These are phyloP conservation scores for Poterioochromonas sp. DNA, from an alignment of 352 stramenopile genomes.

Conservation along the genomic window DNA sequence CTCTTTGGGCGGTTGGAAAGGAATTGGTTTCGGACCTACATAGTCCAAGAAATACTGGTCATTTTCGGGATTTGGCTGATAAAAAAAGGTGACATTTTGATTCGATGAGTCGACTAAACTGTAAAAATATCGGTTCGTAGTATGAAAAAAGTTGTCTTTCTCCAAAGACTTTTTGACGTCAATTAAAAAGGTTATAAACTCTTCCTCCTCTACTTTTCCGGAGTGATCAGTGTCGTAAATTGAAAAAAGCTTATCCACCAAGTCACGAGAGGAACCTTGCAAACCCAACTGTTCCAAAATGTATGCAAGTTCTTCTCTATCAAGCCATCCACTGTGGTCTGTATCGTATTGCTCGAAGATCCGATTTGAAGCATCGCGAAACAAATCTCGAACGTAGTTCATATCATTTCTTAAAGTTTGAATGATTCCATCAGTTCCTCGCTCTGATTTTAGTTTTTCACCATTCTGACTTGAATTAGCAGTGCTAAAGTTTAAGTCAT, in stretches of 20 bases:
- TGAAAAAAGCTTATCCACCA: neutral
- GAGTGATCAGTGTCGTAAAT: constrained; percentile 10
- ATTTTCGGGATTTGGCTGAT: no score
- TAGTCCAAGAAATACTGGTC: no score
- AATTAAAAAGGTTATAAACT: constrained; percentile 3
- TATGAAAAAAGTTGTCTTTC: no score
- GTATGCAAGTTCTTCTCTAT: neutral
- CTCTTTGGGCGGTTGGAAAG: neutral
- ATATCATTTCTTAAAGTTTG: neutral
- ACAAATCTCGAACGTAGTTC: neutral
- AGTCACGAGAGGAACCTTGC: neutral
- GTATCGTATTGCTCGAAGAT: neutral
- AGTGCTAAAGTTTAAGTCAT: no score
- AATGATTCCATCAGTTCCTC: neutral
- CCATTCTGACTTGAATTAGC: neutral
- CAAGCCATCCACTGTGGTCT: neutral
- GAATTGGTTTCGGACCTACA: neutral
- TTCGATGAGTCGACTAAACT: no score
- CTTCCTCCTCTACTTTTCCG: neutral
- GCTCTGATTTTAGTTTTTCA: neutral
- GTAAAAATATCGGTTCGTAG: no score
- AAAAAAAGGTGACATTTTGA: no score
- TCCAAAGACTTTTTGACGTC: neutral
- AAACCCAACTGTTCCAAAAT: neutral
- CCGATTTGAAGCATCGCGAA: neutral